These are phyloP conservation scores for Furcasterigmium furcatum DNA, from an alignment of 2,329 filamentous ascomycete genomes.

Conservation along the genomic window DNA sequence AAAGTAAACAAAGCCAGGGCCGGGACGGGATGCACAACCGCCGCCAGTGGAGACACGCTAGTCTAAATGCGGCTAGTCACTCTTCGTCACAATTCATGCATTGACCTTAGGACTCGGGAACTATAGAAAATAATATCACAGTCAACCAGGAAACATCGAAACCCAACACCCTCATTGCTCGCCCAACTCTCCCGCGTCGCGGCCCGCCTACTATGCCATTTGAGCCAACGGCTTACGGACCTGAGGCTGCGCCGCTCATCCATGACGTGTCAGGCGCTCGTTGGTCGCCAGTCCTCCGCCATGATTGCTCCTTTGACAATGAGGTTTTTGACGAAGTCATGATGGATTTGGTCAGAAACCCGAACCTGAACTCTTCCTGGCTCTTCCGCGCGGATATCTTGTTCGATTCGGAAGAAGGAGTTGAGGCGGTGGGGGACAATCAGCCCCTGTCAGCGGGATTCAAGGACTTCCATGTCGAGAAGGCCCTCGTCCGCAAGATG, in stretches of 20 bases:
- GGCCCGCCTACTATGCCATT: conserved; percentile 22
- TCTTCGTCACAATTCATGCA: conserved; percentile 6
- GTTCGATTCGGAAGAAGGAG: conserved; percentile 37
- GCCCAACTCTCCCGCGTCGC: conserved; percentile 3
- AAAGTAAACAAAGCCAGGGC: conserved; percentile 14
- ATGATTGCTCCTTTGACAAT: conserved; percentile 60
- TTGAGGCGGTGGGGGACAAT: conserved; percentile 15
- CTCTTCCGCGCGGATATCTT: conserved; percentile 77
- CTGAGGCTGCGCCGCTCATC: conserved; percentile 27
- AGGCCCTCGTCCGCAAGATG: conserved; percentile 70
- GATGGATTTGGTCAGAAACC: conserved; percentile 73
- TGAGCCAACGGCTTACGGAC: conserved; percentile 27
- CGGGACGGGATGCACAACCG: conserved; percentile 8
- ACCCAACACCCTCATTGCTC: conserved; percentile 5
- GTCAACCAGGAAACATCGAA: not conserved
- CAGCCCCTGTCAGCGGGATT: conserved; percentile 40
- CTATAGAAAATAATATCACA: not conserved
- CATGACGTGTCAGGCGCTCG: conserved; percentile 26
- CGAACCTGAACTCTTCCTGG: conserved; percentile 75
- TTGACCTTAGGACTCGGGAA: not conserved
- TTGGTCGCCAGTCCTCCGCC: conserved; percentile 55
- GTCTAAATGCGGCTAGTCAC: conserved; percentile 5
- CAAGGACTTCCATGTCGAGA: conserved; percentile 35
- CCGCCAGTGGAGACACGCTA: conserved; percentile 8
- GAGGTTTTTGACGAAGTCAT: conserved; percentile 64